phyloP scores from a whole-genome alignment of 1,284 basidiomycete species.

The Ceratobasidium sp. region DNA sequence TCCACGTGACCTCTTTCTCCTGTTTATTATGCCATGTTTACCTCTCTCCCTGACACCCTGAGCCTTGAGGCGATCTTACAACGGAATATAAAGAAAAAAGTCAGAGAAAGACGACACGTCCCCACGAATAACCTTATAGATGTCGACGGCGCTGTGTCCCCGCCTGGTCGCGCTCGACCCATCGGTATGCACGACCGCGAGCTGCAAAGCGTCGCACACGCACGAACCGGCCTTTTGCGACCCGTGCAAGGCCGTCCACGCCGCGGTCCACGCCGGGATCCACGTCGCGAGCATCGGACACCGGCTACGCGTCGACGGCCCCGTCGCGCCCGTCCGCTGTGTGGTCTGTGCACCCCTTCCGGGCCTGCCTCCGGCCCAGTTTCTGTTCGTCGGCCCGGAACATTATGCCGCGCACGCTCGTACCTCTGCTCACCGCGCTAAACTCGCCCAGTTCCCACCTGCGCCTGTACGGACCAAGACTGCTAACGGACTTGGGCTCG shows the following conservation, averaged over 20 bases:
- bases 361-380: conserved; percentile 2
- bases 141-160: conserved; percentile 43
- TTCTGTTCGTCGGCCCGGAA: conserved; percentile 37
- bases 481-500: conserved; percentile 17
- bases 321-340: conserved; percentile 41
- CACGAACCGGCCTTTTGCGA: conserved; percentile 40
- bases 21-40: background rate
- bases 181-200: conserved; percentile 1
- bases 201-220: conserved; percentile 27
- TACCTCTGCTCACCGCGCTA: conserved; percentile 38
- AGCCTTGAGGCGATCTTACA: conserved; percentile 22
- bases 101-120: background rate
- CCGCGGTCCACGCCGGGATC: conserved; percentile 34
- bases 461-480: background rate
- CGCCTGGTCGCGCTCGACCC: conserved; percentile 42
- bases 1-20: background rate
- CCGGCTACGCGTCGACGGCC: conserved; percentile 39
- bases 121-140: background rate
- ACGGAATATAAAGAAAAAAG: conserved; percentile 23
- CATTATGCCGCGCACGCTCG: conserved; percentile 39
- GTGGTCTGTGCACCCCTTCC: conserved; percentile 31
- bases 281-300: conserved; percentile 37
- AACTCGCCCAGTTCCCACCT: conserved; percentile 13
- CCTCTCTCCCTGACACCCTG: conserved; percentile 34
- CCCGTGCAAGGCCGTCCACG: conserved; percentile 43